Evolutionary conservation across 192 early-diverging fungal genomes (phyloP).

Genomic region (Coemansia sp.): DNA sequence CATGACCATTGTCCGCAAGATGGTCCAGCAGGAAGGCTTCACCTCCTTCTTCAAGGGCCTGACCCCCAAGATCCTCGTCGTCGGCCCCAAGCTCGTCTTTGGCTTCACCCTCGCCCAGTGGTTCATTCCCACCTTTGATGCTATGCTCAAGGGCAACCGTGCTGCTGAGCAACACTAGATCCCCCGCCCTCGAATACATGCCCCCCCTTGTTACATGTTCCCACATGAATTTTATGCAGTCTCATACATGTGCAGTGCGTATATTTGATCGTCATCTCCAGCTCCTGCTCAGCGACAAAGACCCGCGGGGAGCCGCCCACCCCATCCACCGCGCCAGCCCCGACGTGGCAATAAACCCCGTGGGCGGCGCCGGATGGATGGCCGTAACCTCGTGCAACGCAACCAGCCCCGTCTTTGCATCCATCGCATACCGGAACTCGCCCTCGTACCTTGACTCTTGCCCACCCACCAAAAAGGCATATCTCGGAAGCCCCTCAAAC

Average conservation of each 20-base stretch:
- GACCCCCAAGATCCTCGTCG: slow-evolving; percentile 77
- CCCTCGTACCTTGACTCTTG: slow-evolving; percentile 37
- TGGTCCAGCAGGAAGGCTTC: slow-evolving; percentile 90
- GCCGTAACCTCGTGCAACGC: slow-evolving; percentile 39
- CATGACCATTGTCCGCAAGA: slow-evolving; percentile 74
- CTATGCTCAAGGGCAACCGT: slow-evolving; percentile 30
- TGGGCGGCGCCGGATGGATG: slow-evolving; percentile 41
- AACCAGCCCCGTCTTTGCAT: slow-evolving; percentile 19
- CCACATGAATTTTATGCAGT: neutral
- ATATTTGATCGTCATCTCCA: no score
- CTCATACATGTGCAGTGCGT: no score
- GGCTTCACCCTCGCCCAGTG: slow-evolving; percentile 95
- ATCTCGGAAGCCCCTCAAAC: slow-evolving; percentile 40
- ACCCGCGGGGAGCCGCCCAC: slow-evolving; percentile 35
- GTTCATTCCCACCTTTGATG: slow-evolving; percentile 67
- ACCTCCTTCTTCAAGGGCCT: slow-evolving; percentile 95
- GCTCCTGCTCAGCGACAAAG: slow-evolving; percentile 16
- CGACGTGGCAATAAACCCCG: slow-evolving; percentile 17
- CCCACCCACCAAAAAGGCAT: slow-evolving; percentile 23
- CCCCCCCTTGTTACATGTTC: neutral
- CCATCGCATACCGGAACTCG: slow-evolving; percentile 38
- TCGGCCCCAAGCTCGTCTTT: slow-evolving; percentile 97
- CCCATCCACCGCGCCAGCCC: slow-evolving; percentile 39
- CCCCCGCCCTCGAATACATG: neutral
- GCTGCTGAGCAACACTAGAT: no score